Percentiles rank a stretch among this genome's conserved stretches.
Evolutionary conservation across 495 filamentous ascomycete genomes (phyloP).

Genomic region (Annulohypoxylon bovei): DNA sequence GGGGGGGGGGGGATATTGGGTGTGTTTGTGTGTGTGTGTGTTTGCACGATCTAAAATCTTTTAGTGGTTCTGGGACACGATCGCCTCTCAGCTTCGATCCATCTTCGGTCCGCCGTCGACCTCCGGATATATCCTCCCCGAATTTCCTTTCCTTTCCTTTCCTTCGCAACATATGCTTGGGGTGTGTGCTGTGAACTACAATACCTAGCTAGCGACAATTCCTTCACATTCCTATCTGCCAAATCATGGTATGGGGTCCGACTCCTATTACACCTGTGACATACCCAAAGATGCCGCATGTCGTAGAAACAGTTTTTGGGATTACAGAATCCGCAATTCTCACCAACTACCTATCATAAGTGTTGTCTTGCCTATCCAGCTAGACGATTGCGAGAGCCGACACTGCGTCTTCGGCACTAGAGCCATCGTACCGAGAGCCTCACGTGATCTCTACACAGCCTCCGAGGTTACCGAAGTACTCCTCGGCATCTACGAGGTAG

Average conservation of each 20-base stretch:
- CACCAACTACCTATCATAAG: slow-evolving; percentile 16
- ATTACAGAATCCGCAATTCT: slow-evolving; percentile 1
- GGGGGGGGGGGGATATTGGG: slow-evolving; percentile 4
- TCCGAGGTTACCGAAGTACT: too few species aligned
- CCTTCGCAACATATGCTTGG: slow-evolving; percentile 1
- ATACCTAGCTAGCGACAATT: slow-evolving; percentile 10
- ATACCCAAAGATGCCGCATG: slow-evolving; percentile 27
- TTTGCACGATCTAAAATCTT: slow-evolving; percentile 44
- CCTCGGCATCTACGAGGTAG: neutral
- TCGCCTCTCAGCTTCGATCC: slow-evolving; percentile 20
- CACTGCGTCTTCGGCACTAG: slow-evolving; percentile 5
- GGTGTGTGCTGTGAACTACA: slow-evolving; percentile 1
- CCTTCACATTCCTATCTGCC: slow-evolving; percentile 27
- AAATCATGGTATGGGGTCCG: neutral
- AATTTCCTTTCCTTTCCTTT: slow-evolving; percentile 8
- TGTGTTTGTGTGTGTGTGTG: slow-evolving; percentile 1
- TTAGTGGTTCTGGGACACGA: slow-evolving; percentile 7
- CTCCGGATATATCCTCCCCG: slow-evolving; percentile 43
- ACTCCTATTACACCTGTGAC: neutral
- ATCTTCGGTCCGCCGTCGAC: slow-evolving; percentile 31
- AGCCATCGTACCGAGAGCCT: neutral
- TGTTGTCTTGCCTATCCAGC: slow-evolving; percentile 6
- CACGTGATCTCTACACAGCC: neutral
- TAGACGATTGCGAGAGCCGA: slow-evolving; percentile 14
- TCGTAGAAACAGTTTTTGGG: slow-evolving; percentile 6